Base-by-base conservation (phyloP, 139 green algal genomes). In the Gonium pectorale region DNA sequence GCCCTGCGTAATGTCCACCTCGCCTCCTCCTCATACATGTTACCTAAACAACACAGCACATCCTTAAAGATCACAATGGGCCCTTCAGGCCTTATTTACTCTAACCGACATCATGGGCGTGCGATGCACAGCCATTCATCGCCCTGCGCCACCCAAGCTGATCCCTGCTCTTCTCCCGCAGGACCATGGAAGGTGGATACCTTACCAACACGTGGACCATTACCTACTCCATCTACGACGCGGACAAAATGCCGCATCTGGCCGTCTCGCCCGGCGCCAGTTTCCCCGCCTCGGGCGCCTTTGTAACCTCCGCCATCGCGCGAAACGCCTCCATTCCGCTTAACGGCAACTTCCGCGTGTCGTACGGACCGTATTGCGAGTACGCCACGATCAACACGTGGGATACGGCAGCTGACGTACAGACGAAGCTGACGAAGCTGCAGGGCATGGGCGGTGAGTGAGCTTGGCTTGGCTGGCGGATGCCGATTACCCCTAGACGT, bases 311-410 rank as follows among this genome's bases (percentile, higher is more conserved):
- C 11, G 22, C 31, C 31, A 11, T 41, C 1, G 17, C 49, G 13
- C 62, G 13, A 13, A 41, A 68, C 4, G 64, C 64, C 17, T n/a
- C 13, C 19, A 19, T 2, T 15, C 33, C 6, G 0, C 33, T 70
- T 31, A 2, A 33, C 5, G 64, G 64, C 35, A 38, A 5, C 40
- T 56, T 75, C 27, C 40, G 41, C 21, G 3, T 75, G 2, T 17
- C 67, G 26, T 75, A 37, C 67, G 67, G 67, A 27, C 26, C 41
- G 9, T 75, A 40, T 24, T 75, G 67, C 26, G 67, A 75, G 9
- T 27, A 4, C 40, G 67, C 56, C 0, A 13, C 7, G 8, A 56
- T 75, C 26, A 27, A 35, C 26, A 15, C 44, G 40, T 6, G 6
- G 26, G 67, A 75, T 26, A 37, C 13, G 13, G 67, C 33, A 3